A percentile compares a stretch with the other conserved stretches of the same genome.
Conservation (phyloP, 2,329 filamentous ascomycete species). For the Pyricularia pennisetigena region DNA sequence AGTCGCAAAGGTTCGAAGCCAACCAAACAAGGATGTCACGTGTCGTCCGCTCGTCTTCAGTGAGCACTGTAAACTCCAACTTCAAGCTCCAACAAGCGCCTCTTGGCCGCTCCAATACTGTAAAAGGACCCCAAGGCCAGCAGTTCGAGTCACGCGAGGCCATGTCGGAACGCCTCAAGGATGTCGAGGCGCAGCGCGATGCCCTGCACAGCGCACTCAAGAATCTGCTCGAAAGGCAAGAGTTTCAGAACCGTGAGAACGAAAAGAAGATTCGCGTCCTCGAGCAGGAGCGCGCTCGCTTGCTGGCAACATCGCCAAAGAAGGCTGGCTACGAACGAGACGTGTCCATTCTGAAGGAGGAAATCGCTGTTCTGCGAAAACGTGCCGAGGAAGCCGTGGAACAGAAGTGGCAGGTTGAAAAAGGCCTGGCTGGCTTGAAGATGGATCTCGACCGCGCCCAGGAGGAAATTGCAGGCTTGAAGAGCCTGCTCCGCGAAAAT, state of each 20-base stretch:
- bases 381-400: constrained; percentile 90
- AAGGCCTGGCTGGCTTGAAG: constrained; percentile 41
- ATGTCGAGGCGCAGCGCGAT: constrained; percentile 88
- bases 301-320: constrained; percentile 58
- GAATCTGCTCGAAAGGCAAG: constrained; percentile 75
- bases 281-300: constrained; percentile 68
- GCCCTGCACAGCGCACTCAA: constrained; percentile 82
- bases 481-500: constrained; percentile 68
- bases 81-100: constrained; percentile 20
- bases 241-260: constrained; percentile 74
- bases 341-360: constrained; percentile 67
- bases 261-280: constrained; percentile 69
- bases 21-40: background rate
- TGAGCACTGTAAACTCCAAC: constrained; percentile 17
- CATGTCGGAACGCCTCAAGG: constrained; percentile 72
- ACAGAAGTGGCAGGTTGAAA: constrained; percentile 61
- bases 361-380: constrained; percentile 74
- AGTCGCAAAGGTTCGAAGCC: background rate
- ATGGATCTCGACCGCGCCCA: constrained; percentile 96
- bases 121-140: constrained; percentile 29
- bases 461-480: constrained; percentile 80
- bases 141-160: constrained; percentile 53
- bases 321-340: constrained; percentile 77
- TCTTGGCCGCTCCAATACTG: constrained; percentile 44
- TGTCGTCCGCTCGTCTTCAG: constrained; percentile 19